Evolutionary conservation across 2,329 filamentous ascomycete species (phyloP).

Genomic region (Magnaporthiopsis incrustans): DNA sequence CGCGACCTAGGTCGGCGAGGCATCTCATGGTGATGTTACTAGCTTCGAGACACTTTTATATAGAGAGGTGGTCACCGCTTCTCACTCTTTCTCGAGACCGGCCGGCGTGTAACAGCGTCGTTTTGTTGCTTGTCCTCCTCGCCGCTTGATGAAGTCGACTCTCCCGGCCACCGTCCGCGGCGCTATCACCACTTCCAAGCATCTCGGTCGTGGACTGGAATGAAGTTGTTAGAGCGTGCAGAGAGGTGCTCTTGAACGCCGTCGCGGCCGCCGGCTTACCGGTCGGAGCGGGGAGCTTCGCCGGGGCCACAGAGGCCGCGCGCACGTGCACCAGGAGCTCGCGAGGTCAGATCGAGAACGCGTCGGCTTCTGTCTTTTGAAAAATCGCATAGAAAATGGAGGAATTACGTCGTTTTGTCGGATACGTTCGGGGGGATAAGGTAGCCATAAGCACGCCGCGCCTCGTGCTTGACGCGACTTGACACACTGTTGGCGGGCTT

Average conservation of each 20-base stretch:
- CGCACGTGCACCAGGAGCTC: not conserved
- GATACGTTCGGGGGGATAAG: slow-evolving; percentile 10
- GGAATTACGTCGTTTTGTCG: slow-evolving; percentile 5
- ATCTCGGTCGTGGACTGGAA: slow-evolving; percentile 10
- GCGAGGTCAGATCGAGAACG: not conserved
- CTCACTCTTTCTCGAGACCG: too few relatives aligned
- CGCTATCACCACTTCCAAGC: slow-evolving; percentile 6
- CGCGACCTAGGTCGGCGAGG: too few relatives aligned
- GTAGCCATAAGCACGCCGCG: not conserved
- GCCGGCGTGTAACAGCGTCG: too few relatives aligned
- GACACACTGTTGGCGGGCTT: not conserved
- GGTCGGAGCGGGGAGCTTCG: slow-evolving; percentile 7
- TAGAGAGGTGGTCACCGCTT: too few relatives aligned
- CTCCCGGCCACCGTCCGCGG: too few relatives aligned
- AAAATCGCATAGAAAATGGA: slow-evolving; percentile 4
- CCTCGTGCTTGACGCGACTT: not conserved
- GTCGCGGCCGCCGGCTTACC: slow-evolving; percentile 7
- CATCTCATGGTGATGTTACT: too few relatives aligned
- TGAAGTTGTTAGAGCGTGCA: slow-evolving; percentile 7
- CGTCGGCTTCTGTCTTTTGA: slow-evolving; percentile 1
- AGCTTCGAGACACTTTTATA: too few relatives aligned
- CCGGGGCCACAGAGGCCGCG: slow-evolving; percentile 6
- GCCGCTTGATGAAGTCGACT: too few relatives aligned
- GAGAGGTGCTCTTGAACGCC: slow-evolving; percentile 3
- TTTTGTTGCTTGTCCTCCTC: too few relatives aligned